Conservation (phyloP, 73 alveolate genomes). For the Halteria grandinella region DNA sequence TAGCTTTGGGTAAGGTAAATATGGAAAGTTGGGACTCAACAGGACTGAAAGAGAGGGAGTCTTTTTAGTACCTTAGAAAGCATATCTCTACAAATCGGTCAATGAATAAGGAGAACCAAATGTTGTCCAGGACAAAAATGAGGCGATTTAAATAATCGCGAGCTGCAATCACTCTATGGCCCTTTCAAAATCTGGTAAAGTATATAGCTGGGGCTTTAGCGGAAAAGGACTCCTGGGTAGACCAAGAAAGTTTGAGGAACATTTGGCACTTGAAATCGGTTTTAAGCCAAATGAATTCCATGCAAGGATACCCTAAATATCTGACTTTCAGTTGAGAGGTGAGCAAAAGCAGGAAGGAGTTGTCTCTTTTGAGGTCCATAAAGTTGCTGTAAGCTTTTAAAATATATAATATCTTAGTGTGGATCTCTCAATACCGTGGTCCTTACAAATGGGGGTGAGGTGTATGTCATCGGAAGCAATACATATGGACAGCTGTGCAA, state of each 20-base stretch:
- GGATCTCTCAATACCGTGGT: conserved; percentile 48
- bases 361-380: conserved; percentile 15
- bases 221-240: conserved; percentile 65
- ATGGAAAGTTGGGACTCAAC: conserved; percentile 78
- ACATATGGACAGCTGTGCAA: conserved; percentile 47
- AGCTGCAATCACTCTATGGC: conserved; percentile 48
- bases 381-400: conserved; percentile 43
- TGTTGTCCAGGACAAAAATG: conserved; percentile 25
- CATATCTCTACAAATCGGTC: not conserved
- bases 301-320: conserved; percentile 7
- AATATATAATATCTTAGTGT: conserved; percentile 10
- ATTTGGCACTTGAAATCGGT: conserved; percentile 33
- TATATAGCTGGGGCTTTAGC: conserved; percentile 62
- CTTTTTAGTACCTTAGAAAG: conserved; percentile 14
- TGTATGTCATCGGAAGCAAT: conserved; percentile 51
- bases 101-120: conserved; percentile 1
- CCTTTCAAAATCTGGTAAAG: conserved; percentile 29
- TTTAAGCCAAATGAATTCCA: not conserved
- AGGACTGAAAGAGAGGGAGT: conserved; percentile 59
- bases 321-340: conserved; percentile 13
- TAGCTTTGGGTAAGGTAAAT: conserved; percentile 85
- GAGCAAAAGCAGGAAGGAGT: conserved; percentile 35
- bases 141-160: conserved; percentile 25
- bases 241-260: conserved; percentile 5
- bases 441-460: conserved; percentile 59